Conservation (phyloP, 2,329 filamentous ascomycete species). For the Myriosclerotinia scirpicola region DNA sequence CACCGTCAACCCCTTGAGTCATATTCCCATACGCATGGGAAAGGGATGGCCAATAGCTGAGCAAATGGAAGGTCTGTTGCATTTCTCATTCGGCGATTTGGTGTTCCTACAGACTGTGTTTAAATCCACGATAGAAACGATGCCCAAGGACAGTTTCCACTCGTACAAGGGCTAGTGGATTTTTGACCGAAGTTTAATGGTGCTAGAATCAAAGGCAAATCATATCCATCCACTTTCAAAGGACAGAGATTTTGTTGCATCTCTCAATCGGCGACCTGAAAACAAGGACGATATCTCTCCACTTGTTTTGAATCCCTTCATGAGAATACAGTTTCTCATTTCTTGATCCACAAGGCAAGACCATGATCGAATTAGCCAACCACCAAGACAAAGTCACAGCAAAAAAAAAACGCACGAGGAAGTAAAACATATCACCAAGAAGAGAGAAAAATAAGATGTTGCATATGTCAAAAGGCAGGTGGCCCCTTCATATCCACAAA, state of each 20-base stretch:
- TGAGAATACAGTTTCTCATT: neutral
- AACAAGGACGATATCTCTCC: neutral
- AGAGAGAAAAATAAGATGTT: neutral
- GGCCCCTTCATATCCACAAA: neutral
- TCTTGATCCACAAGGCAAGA: neutral
- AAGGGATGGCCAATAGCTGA: neutral
- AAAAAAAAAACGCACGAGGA: too few relatives aligned
- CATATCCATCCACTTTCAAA: neutral
- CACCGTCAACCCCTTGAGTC: neutral
- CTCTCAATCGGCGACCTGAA: constrained; percentile 16
- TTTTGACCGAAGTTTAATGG: neutral
- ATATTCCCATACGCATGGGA: neutral
- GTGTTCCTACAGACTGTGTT: neutral
- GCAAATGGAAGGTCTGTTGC: neutral
- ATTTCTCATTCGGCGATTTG: neutral
- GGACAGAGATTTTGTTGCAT: neutral
- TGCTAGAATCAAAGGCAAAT: neutral
- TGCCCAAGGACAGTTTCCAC: neutral
- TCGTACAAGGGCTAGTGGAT: neutral
- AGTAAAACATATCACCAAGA: neutral
- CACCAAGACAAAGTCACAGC: neutral
- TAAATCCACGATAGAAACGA: neutral
- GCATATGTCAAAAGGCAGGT: neutral
- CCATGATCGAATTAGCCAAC: neutral
- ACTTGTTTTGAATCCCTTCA: neutral